These are phyloP conservation scores for Gillenia trifoliata DNA, from an alignment of 306 rosid species.

Conservation along the genomic window DNA sequence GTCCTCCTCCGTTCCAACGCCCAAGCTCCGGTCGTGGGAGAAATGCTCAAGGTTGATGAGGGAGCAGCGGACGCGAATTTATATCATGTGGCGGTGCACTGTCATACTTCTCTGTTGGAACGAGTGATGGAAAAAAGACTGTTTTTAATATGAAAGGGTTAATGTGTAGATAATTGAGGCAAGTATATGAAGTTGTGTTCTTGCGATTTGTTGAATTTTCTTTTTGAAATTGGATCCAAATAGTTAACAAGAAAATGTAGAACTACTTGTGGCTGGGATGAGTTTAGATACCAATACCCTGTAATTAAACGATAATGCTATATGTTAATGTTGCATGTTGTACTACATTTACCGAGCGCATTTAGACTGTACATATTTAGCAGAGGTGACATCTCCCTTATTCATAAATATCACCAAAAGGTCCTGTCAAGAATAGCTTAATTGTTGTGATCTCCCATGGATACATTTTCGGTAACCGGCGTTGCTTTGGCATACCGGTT, in stretches of 20 bases:
- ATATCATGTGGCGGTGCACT: slow-evolving; percentile 61
- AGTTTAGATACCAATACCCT: not conserved
- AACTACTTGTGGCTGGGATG: not conserved
- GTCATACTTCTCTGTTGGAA: slow-evolving; percentile 56
- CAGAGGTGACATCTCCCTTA: not conserved
- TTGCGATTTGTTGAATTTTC: slow-evolving; percentile 2
- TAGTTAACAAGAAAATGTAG: not conserved
- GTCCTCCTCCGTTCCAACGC: slow-evolving; percentile 9
- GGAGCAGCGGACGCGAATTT: slow-evolving; percentile 50
- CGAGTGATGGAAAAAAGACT: slow-evolving; percentile 1
- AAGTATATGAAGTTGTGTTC: not conserved
- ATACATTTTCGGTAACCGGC: not conserved
- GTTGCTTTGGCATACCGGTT: not conserved
- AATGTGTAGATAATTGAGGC: not conserved
- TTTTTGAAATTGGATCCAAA: not conserved
- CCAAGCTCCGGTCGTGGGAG: slow-evolving; percentile 29
- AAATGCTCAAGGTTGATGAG: slow-evolving; percentile 37
- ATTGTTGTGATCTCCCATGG: not conserved
- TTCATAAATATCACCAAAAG: too few relatives aligned
- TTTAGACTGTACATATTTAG: not conserved
- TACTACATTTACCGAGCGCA: not conserved
- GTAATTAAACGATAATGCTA: not conserved
- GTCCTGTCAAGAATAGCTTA: not conserved
- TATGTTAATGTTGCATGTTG: too few relatives aligned
- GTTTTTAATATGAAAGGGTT: not conserved